Evolutionary conservation across 2,329 filamentous ascomycete species (phyloP).

Genomic region (Colletotrichum cuscutae): DNA sequence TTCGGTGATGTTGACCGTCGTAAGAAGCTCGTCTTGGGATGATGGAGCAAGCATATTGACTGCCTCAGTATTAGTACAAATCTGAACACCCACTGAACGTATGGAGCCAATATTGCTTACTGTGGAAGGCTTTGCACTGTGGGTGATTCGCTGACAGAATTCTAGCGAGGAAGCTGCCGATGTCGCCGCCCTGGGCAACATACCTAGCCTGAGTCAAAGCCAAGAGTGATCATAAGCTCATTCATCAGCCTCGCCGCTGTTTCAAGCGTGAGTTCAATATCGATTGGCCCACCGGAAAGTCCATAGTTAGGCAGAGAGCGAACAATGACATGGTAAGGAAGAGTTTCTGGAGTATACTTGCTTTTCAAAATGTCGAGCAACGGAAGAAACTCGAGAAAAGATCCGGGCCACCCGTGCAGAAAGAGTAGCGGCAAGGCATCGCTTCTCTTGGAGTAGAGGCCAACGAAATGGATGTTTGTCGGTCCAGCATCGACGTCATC

Average conservation of each 20-base stretch:
- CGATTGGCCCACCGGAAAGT: constrained; percentile 52
- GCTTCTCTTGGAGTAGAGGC: constrained; percentile 60
- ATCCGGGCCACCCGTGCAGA: constrained; percentile 65
- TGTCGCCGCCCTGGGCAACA: constrained; percentile 66
- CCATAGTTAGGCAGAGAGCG: constrained; percentile 64
- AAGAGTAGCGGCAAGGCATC: constrained; percentile 62
- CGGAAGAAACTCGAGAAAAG: constrained; percentile 65
- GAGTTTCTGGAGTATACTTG: constrained; percentile 57
- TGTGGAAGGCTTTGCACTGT: constrained; percentile 57
- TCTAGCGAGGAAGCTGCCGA: constrained; percentile 58
- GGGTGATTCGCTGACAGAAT: constrained; percentile 52
- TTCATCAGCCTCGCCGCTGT: constrained; percentile 55
- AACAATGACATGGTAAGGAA: constrained; percentile 68
- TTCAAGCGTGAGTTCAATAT: constrained; percentile 36
- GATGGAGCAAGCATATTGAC: background rate
- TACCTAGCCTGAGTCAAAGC: constrained; percentile 63
- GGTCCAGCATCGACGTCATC: constrained; percentile 47
- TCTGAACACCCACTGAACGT: background rate
- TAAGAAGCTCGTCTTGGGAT: background rate
- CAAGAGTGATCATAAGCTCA: constrained; percentile 61
- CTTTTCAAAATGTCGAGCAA: constrained; percentile 56
- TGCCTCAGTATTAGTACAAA: background rate
- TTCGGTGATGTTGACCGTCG: background rate
- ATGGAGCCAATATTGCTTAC: background rate
- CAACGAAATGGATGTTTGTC: constrained; percentile 62